Evolutionary conservation across 2,329 filamentous ascomycete genomes (phyloP), one percentile per base, ranked within the genome.

Genomic region (Penicillium sp.): DNA sequence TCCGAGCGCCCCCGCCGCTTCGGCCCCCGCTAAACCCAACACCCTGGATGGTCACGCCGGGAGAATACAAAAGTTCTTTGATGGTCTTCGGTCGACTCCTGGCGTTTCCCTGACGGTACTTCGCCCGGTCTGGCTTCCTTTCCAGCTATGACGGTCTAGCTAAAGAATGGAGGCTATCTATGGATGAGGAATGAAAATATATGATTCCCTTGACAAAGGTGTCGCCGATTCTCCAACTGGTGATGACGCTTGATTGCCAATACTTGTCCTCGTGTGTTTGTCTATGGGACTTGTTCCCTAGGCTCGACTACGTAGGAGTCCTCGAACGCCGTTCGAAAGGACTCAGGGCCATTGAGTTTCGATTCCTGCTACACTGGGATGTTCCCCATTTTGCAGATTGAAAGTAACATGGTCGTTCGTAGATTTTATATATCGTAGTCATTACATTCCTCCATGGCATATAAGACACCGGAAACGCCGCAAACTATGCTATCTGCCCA

Each of bases 201-300:
- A 67, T 61, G 65, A 66, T 66, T 68, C 59, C 61, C 61, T 53
- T 62, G 72, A 78, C 75, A 78, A 80, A 90, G 89, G 89, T 95
- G 89, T 95, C 89, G 89, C 89, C 74, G 87, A 92, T 79, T 89
- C 84, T 82, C 75, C 65, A 72, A 72, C 66, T 56, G 77, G 78
- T 77, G 85, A 88, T 81, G 83, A 93, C 70, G 89, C 89, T 95
- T 89, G 89, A 95, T 90, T 83, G 89, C 89, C 89, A 95, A 79
- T 75, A 72, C 70, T 62, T 60, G 59, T 65, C 57, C 61, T 57
- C 59, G 52, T 59, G 58, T 63, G 53, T 52, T 53, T 47, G 38
- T 24, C 42, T 48, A 45, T 49, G 48, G 25, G 47, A 49, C 31
- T 18, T 37, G 33, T 23, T 27, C 46, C 46, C 39, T 46, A n/a